A percentile compares a stretch with the other conserved stretches of the same genome.
phyloP scores from a whole-genome alignment of 208 protist genomes.

The Novymonas esmeraldas region DNA sequence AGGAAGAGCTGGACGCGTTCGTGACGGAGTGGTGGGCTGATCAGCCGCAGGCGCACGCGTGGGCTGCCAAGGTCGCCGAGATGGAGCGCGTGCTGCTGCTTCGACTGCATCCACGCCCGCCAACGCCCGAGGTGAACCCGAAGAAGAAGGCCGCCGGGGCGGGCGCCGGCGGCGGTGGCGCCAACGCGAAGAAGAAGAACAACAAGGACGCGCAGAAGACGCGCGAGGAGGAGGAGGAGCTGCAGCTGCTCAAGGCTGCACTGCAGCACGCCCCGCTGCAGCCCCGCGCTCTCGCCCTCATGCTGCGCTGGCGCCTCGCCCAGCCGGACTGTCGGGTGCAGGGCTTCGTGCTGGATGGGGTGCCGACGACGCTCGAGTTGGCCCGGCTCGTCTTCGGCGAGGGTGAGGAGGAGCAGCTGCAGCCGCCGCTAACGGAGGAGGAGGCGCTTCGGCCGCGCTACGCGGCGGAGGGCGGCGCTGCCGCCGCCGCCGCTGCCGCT shows the following conservation, averaged over 20 bases:
- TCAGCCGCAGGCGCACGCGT: conserved; percentile 44
- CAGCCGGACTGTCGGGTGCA: conserved; percentile 88
- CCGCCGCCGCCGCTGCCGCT: not conserved
- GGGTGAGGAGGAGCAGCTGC: conserved; percentile 30
- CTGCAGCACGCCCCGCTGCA: conserved; percentile 76
- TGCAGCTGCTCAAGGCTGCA: conserved; percentile 57
- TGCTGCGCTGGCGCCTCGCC: conserved; percentile 88
- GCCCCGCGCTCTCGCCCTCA: conserved; percentile 80
- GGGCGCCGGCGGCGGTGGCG: conserved; percentile 26
- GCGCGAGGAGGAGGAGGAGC: conserved; percentile 73
- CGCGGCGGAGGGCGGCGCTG: conserved; percentile 8
- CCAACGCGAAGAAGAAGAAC: conserved; percentile 34
- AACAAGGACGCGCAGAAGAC: conserved; percentile 60
- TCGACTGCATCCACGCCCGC: conserved; percentile 38
- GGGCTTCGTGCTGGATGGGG: conserved; percentile 93
- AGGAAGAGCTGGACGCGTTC: conserved; percentile 57
- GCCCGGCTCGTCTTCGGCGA: conserved; percentile 83
- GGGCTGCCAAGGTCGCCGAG: conserved; percentile 57
- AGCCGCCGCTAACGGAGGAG: conserved; percentile 73
- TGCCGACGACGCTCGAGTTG: conserved; percentile 85
- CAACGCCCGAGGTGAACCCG: conserved; percentile 57
- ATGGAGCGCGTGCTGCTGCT: conserved; percentile 87
- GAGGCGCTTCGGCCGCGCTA: conserved; percentile 61
- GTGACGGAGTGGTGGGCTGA: conserved; percentile 62
- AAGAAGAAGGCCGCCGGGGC: conserved; percentile 45